Evolutionary conservation across 352 stramenopile species (phyloP).

Genomic region (Elongisporangium anandrum): DNA sequence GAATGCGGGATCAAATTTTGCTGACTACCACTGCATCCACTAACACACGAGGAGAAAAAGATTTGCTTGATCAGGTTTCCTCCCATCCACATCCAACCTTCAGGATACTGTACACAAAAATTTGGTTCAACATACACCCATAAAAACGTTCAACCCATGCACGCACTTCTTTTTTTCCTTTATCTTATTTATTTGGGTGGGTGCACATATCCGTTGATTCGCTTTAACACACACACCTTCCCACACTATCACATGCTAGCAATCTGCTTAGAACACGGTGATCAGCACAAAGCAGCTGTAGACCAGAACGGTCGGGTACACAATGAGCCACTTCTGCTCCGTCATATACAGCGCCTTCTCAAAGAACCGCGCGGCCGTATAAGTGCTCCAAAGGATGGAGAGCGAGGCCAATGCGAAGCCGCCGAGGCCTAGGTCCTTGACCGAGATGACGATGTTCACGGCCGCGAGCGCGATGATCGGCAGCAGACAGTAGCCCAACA

Average conservation of each 20-base stretch:
- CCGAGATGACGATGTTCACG: conserved; percentile 90
- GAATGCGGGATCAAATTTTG: not conserved
- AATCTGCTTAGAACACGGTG: conserved; percentile 92
- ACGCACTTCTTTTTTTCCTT: too few relatives aligned
- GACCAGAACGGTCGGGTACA: conserved; percentile 95
- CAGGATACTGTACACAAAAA: not conserved
- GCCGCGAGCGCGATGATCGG: conserved; percentile 95
- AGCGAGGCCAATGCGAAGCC: conserved; percentile 87
- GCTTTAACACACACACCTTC: too few relatives aligned
- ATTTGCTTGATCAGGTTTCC: not conserved
- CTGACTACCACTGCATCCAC: not conserved
- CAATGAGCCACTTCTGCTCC: conserved; percentile 96
- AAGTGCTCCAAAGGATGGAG: conserved; percentile 93
- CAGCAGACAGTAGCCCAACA: conserved; percentile 97
- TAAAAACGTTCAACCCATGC: too few relatives aligned
- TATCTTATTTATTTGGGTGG: not conserved
- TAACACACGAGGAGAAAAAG: not conserved
- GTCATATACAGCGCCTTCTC: conserved; percentile 94
- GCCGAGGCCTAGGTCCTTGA: conserved; percentile 69
- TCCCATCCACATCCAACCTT: not conserved
- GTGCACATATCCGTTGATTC: not conserved
- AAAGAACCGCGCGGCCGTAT: conserved; percentile 93
- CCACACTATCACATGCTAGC: not conserved
- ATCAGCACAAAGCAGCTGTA: conserved; percentile 99
- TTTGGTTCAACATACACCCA: not conserved